phyloP scores from a whole-genome alignment of 139 green algal genomes.

The Cymbomonas tetramitiformis region DNA sequence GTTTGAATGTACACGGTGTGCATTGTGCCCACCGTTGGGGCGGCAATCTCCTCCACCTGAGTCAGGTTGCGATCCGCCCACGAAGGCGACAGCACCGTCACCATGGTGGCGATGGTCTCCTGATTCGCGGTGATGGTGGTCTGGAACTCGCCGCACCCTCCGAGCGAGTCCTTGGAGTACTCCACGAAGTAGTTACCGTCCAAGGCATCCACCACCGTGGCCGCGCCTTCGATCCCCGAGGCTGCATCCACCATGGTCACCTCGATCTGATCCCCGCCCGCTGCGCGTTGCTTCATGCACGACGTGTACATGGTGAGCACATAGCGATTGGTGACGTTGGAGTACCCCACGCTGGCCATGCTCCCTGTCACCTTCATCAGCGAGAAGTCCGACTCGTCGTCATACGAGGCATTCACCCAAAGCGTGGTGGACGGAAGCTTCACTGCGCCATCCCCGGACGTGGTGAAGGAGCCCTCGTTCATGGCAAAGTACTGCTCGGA shows the following conservation, averaged over 20 bases:
- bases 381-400: slow-evolving; percentile 1
- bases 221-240: not conserved
- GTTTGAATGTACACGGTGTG: slow-evolving; percentile 9
- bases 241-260: slow-evolving; percentile 6
- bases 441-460: not conserved
- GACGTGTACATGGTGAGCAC: not conserved
- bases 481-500: no score
- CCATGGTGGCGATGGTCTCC: not conserved
- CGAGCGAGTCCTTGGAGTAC: not conserved
- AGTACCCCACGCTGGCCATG: not conserved
- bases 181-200: slow-evolving; percentile 20
- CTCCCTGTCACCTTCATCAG: not conserved
- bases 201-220: not conserved
- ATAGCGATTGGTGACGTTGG: not conserved
- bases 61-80: not conserved
- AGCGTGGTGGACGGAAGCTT: not conserved
- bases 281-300: slow-evolving; percentile 13
- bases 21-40: not conserved
- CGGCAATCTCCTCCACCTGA: not conserved
- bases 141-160: slow-evolving; percentile 5
- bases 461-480: not conserved
- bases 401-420: slow-evolving; percentile 14
- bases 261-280: not conserved
- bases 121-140: not conserved
- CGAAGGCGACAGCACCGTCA: not conserved